Conservation (phyloP, 352 stramenopile genomes). For the Globisporangium splendens region DNA sequence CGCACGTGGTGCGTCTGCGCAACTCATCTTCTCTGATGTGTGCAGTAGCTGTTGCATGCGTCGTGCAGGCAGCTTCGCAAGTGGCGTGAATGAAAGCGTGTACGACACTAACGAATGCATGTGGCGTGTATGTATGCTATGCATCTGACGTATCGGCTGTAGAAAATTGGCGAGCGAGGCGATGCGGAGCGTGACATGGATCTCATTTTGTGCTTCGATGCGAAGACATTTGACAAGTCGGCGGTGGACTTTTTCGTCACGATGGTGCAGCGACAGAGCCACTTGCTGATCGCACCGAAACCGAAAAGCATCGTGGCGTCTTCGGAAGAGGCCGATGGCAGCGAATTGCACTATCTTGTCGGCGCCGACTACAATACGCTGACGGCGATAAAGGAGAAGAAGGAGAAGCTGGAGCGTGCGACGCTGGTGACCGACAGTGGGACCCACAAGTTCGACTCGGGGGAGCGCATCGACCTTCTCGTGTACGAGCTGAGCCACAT, state of each 20-base stretch:
- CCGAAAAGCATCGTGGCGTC: constrained; percentile 23
- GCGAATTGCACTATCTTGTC: constrained; percentile 49
- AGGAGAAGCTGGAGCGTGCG: constrained; percentile 41
- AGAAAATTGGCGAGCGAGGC: constrained; percentile 54
- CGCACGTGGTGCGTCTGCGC: constrained; percentile 42
- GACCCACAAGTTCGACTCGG: constrained; percentile 52
- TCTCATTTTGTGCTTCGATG: constrained; percentile 70
- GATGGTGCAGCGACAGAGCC: constrained; percentile 59
- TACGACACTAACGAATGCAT: constrained; percentile 5
- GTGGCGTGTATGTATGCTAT: constrained; percentile 2
- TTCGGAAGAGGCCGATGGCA: constrained; percentile 15
- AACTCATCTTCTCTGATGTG: too few species aligned
- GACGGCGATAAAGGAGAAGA: constrained; percentile 58
- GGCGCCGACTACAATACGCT: constrained; percentile 41
- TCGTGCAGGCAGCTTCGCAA: too few species aligned
- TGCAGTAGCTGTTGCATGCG: too few species aligned
- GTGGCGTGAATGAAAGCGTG: not conserved
- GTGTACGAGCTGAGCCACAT: constrained; percentile 67
- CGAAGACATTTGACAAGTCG: constrained; percentile 41
- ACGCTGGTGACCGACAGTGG: constrained; percentile 38
- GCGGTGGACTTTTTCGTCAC: constrained; percentile 68
- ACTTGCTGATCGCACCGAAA: constrained; percentile 51
- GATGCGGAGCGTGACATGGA: constrained; percentile 64
- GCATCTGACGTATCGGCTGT: constrained; percentile 10
- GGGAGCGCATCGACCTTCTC: constrained; percentile 72